Evolutionary conservation across 306 rosid species (phyloP).

Genomic region (Pachyrhizus erosus): DNA sequence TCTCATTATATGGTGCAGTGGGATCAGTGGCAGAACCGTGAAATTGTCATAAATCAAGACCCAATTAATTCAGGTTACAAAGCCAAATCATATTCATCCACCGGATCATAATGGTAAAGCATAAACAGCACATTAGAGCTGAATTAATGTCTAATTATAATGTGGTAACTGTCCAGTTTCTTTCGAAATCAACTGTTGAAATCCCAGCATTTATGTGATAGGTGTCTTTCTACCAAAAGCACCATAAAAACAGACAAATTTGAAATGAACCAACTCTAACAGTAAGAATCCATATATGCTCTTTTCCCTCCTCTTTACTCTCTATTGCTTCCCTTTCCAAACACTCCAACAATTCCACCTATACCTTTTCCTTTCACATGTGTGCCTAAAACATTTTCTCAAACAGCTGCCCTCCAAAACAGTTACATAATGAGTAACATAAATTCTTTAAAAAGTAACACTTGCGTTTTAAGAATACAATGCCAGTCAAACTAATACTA

Average conservation of each 20-base stretch:
- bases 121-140: background rate
- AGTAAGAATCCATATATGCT: background rate
- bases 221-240: background rate
- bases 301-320: background rate
- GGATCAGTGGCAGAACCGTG: background rate
- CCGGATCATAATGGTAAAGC: background rate
- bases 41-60: background rate
- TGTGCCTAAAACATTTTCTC: background rate
- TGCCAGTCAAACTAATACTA: no score
- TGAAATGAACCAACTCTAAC: background rate
- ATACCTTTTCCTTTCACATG: background rate
- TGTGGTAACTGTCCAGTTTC: background rate
- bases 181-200: background rate
- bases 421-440: no score
- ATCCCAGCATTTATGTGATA: background rate
- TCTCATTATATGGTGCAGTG: background rate
- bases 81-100: constrained; percentile 3
- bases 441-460: no score
- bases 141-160: background rate
- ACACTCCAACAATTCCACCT: background rate
- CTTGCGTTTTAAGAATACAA: no score
- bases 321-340: background rate
- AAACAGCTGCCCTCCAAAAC: no score
- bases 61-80: background rate
- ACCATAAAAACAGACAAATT: background rate